Conservation (phyloP, 257 asterid genomes). For the Plectranthus barbatus region DNA sequence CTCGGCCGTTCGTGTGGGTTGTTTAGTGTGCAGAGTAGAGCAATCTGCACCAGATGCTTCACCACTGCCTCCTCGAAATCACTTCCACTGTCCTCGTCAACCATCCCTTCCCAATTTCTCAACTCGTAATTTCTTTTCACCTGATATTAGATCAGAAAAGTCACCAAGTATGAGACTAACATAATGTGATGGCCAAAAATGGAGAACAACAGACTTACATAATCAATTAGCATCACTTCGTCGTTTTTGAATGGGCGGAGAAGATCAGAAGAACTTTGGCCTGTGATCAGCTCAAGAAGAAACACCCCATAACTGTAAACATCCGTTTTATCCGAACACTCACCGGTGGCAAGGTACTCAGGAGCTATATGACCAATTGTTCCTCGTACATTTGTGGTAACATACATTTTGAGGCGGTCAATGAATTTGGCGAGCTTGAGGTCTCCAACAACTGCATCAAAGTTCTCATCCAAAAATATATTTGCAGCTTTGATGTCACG, state of each 20-base stretch:
- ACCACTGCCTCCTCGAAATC: not conserved
- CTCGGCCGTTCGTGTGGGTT: not conserved
- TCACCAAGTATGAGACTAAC: not conserved
- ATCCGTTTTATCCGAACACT: not conserved
- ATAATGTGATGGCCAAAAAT: too few species aligned
- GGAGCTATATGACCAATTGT: constrained; percentile 7
- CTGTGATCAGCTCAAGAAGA: constrained; percentile 17
- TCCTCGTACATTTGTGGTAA: not conserved
- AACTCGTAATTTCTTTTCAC: not conserved
- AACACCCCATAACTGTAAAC: constrained; percentile 8
- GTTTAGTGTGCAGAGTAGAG: not conserved
- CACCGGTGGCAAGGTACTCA: not conserved
- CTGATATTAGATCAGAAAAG: not conserved
- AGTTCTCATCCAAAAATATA: too few species aligned
- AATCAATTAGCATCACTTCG: not conserved
- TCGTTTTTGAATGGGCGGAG: not conserved
- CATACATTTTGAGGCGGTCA: not conserved
- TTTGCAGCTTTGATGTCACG: too few species aligned
- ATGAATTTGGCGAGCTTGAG: not conserved
- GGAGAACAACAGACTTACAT: too few species aligned
- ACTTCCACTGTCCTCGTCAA: not conserved
- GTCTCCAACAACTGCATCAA: not conserved
- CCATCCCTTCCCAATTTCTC: not conserved
- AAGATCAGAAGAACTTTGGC: not conserved
- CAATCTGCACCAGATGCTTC: not conserved